Percentiles rank a stretch among this genome's conserved stretches.
These are phyloP conservation scores for Vitis hybrid DNA, from an alignment of 177 flowering plant species.

Conservation along the genomic window DNA sequence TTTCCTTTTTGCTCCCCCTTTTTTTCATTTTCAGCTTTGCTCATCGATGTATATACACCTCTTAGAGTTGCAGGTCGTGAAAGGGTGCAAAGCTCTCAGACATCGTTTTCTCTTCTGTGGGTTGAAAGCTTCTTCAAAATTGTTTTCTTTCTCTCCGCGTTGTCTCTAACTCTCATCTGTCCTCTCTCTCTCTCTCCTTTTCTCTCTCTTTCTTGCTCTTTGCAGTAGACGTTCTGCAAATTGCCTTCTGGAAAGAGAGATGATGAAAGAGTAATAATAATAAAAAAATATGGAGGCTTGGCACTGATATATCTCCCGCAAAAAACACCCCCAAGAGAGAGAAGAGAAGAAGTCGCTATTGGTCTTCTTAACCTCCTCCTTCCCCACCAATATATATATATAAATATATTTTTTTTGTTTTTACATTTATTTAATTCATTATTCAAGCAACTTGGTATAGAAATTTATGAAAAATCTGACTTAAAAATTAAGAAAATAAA, in stretches of 20 bases:
- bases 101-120: constrained; percentile 71
- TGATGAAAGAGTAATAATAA: constrained; percentile 14
- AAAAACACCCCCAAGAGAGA: constrained; percentile 14
- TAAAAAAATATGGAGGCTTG: constrained; percentile 13
- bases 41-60: constrained; percentile 28
- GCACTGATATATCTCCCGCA: constrained; percentile 19
- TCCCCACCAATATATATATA: constrained; percentile 15
- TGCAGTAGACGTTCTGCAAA: constrained; percentile 37
- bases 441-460: constrained; percentile 15
- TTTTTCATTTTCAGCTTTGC: constrained; percentile 19
- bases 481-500: not conserved
- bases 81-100: constrained; percentile 50
- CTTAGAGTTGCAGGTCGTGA: constrained; percentile 44
- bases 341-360: constrained; percentile 51
- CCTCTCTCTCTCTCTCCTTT: constrained; percentile 21
- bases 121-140: constrained; percentile 41
- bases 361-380: constrained; percentile 32
- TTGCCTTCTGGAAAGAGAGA: constrained; percentile 52
- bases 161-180: constrained; percentile 16
- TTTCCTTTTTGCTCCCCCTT: not conserved
- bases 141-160: no score
- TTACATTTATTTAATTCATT: constrained; percentile 9
- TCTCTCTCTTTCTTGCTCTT: constrained; percentile 29
- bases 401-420: not conserved
- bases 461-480: not conserved